These are phyloP conservation scores for Cercis canadensis DNA, from an alignment of 306 rosid genomes.

Conservation along the genomic window DNA sequence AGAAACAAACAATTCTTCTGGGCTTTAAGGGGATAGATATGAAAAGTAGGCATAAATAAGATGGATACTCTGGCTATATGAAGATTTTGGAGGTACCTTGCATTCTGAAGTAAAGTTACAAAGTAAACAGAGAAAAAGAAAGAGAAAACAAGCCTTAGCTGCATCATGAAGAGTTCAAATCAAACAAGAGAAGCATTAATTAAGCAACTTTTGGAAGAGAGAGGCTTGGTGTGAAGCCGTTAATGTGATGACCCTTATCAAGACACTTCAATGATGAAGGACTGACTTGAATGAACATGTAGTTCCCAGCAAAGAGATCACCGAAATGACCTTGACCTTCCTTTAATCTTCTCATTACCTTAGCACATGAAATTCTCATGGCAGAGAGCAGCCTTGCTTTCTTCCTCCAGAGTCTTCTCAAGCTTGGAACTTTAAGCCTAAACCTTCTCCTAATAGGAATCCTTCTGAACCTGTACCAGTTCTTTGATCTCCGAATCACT, in stretches of 20 bases:
- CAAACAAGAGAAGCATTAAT: not conserved
- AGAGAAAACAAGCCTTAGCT: too few relatives aligned
- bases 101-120: not conserved
- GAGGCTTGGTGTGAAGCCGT: constrained; percentile 32
- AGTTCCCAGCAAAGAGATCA: constrained; percentile 87
- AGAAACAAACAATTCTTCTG: too few relatives aligned
- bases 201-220: constrained; percentile 42
- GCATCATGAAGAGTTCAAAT: too few relatives aligned
- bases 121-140: not conserved
- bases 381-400: constrained; percentile 51
- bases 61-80: not conserved
- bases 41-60: not conserved
- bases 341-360: constrained; percentile 57
- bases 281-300: constrained; percentile 70
- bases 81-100: not conserved
- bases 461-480: constrained; percentile 54
- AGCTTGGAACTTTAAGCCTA: constrained; percentile 63
- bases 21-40: not conserved
- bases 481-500: constrained; percentile 43
- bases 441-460: constrained; percentile 57
- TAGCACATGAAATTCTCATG: constrained; percentile 49
- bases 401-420: constrained; percentile 66
- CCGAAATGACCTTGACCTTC: constrained; percentile 69
- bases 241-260: constrained; percentile 23
- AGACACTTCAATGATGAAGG: constrained; percentile 60